Conservation (phyloP, 2,329 filamentous ascomycete species). For the Cladorrhinum sp. region DNA sequence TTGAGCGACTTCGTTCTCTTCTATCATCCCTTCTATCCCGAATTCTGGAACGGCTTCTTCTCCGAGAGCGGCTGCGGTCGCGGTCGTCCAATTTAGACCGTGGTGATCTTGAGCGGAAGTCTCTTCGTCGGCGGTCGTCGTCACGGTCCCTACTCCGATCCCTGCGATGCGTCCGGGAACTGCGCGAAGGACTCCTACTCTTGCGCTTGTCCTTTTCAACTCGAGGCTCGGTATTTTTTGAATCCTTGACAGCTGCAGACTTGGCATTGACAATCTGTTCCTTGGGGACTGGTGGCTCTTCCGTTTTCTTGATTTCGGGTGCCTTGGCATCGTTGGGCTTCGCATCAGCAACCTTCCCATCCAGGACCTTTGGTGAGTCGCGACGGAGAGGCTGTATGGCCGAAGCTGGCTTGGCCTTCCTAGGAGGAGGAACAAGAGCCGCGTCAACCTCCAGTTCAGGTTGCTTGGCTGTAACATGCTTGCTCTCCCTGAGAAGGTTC, state of each 20-base stretch:
- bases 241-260: slow-evolving; percentile 25
- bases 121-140: slow-evolving; percentile 29
- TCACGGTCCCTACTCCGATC: slow-evolving; percentile 34
- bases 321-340: slow-evolving; percentile 15
- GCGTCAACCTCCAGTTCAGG: slow-evolving; percentile 57
- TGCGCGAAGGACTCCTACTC: slow-evolving; percentile 30
- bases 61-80: slow-evolving; percentile 30
- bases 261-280: neutral
- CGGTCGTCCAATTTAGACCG: slow-evolving; percentile 17
- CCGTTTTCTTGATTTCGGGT: slow-evolving; percentile 28
- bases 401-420: slow-evolving; percentile 50
- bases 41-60: slow-evolving; percentile 29
- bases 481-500: slow-evolving; percentile 59
- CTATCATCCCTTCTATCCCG: slow-evolving; percentile 30
- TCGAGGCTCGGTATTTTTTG: slow-evolving; percentile 27
- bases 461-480: slow-evolving; percentile 45
- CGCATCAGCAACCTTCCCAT: slow-evolving; percentile 33
- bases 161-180: slow-evolving; percentile 24
- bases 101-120: slow-evolving; percentile 25
- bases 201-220: slow-evolving; percentile 33
- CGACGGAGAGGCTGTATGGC: slow-evolving; percentile 56
- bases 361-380: slow-evolving; percentile 43
- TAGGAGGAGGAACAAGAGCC: slow-evolving; percentile 53
- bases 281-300: slow-evolving; percentile 18
- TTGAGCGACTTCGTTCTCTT: slow-evolving; percentile 31